phyloP scores from a whole-genome alignment of 371 early-diverging fungal species.

The Apophysomyces trapeziformis region DNA sequence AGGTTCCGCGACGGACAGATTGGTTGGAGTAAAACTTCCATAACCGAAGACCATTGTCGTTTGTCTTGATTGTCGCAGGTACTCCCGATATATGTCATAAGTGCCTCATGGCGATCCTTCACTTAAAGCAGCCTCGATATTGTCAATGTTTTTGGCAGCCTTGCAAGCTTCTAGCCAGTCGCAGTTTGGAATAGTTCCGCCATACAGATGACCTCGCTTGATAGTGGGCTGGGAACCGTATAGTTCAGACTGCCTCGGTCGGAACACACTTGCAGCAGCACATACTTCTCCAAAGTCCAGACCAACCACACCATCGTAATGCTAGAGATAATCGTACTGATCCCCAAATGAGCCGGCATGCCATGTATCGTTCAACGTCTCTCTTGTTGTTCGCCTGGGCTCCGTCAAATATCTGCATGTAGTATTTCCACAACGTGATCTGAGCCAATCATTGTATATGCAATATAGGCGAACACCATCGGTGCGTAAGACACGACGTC shows the following conservation, averaged over 20 bases:
- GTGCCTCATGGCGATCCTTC: too few relatives aligned
- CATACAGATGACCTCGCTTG: conserved; percentile 14
- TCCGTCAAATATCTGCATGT: too few relatives aligned
- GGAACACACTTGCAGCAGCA: conserved; percentile 4
- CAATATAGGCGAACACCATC: not conserved
- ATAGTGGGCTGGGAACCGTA: conserved; percentile 1
- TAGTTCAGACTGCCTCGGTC: not conserved
- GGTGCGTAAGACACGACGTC: conserved; percentile 4
- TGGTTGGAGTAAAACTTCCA: too few relatives aligned
- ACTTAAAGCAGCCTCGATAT: too few relatives aligned
- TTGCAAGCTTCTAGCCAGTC: conserved; percentile 13
- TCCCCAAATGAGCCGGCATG: not conserved
- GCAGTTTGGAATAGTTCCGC: conserved; percentile 11
- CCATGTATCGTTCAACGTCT: too few relatives aligned
- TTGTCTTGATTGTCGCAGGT: too few relatives aligned
- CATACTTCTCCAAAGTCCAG: conserved; percentile 8
- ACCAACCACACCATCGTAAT: conserved; percentile 13
- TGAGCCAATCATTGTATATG: too few relatives aligned
- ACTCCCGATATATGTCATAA: too few relatives aligned
- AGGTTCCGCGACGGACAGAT: too few relatives aligned
- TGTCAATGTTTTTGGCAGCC: not conserved
- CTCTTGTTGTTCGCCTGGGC: too few relatives aligned
- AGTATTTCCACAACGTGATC: too few relatives aligned
- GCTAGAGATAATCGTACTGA: not conserved
- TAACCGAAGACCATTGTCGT: too few relatives aligned